Conservation (phyloP, 2,329 filamentous ascomycete genomes). For the Penicillium brasilianum region DNA sequence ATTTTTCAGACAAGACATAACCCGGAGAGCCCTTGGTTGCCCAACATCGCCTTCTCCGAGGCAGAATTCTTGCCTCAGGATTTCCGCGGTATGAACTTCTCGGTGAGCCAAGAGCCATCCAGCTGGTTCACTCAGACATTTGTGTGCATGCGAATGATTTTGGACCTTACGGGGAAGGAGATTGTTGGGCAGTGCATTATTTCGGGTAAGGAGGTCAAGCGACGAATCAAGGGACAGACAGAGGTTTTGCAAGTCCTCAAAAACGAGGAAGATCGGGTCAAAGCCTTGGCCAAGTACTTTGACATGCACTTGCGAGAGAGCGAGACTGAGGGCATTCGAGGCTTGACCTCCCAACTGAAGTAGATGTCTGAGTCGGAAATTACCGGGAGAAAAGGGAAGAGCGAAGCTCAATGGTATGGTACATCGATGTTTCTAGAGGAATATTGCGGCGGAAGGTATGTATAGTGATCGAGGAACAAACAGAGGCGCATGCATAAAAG, state of each 20-base stretch:
- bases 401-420: constrained; percentile 25
- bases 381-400: constrained; percentile 14
- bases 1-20: constrained; percentile 65
- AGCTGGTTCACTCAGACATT: constrained; percentile 62
- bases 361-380: constrained; percentile 19
- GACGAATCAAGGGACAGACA: constrained; percentile 58
- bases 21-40: constrained; percentile 58
- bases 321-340: constrained; percentile 58
- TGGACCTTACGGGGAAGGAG: constrained; percentile 52
- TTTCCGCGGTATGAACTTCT: constrained; percentile 66
- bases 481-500: constrained; percentile 30
- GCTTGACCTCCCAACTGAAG: constrained; percentile 55
- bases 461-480: constrained; percentile 30
- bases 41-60: constrained; percentile 69
- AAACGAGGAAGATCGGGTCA: constrained; percentile 61
- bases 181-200: constrained; percentile 62
- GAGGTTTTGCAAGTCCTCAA: constrained; percentile 53
- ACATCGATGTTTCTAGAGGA: constrained; percentile 30
- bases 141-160: constrained; percentile 61
- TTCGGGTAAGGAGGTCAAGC: constrained; percentile 58
- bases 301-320: constrained; percentile 57
- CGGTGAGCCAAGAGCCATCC: constrained; percentile 54
- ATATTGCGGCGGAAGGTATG: constrained; percentile 33
- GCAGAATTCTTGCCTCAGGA: constrained; percentile 67
- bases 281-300: constrained; percentile 58